These are phyloP conservation scores for Solanum commersonii DNA, from an alignment of 257 asterid genomes.

Conservation along the genomic window DNA sequence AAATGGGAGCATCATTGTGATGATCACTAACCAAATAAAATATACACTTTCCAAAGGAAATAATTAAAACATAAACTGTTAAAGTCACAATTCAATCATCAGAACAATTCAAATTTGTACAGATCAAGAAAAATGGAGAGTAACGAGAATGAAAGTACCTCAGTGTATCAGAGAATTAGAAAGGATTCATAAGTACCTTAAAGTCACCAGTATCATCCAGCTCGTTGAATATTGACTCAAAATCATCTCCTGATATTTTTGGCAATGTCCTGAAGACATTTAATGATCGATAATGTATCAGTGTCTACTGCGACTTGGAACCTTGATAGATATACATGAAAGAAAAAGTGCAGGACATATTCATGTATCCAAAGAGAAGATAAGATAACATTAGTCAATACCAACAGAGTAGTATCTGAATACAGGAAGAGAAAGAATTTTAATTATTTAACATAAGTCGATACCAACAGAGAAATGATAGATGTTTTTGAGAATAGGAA, in stretches of 20 bases:
- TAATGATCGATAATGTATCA: background rate
- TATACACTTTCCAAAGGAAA: background rate
- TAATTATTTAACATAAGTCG: background rate
- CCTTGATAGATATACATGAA: background rate
- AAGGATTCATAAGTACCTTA: slow-evolving; percentile 44
- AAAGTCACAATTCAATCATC: background rate
- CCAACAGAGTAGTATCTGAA: background rate
- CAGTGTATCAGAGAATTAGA: background rate
- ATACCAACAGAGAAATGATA: background rate
- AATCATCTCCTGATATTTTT: slow-evolving; percentile 84
- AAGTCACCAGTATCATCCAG: slow-evolving; percentile 89
- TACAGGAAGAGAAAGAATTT: background rate
- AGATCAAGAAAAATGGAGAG: background rate
- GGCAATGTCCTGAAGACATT: slow-evolving; percentile 67
- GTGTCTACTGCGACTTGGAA: background rate
- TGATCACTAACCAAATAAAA: background rate
- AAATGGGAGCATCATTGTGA: background rate
- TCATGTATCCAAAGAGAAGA: background rate
- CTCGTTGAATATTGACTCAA: slow-evolving; percentile 73
- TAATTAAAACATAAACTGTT: background rate
- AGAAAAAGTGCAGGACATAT: background rate
- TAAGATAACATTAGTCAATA: background rate
- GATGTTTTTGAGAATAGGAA: background rate
- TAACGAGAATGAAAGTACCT: background rate
- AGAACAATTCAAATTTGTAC: background rate